Evolutionary conservation across 331 rosid species (phyloP).

Genomic region (Pyracantha coccinea): DNA sequence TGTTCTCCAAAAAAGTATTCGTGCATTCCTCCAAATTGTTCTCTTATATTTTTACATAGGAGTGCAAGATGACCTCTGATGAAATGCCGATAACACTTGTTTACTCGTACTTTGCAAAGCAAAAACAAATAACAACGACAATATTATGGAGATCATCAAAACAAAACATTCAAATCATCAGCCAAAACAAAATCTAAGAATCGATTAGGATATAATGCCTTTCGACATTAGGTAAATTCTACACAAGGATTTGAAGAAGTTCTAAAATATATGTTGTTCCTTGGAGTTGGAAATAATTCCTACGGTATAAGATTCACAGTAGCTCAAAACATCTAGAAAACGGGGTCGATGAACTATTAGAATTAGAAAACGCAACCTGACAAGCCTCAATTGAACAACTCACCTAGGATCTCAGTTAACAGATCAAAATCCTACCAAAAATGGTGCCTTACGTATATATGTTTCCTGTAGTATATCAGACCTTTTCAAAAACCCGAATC

Average conservation of each 20-base stretch:
- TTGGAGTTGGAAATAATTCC: not conserved
- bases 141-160: not conserved
- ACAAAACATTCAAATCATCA: not conserved
- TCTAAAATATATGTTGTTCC: too few species aligned
- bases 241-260: too few species aligned
- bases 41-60: too few species aligned
- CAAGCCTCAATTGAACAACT: not conserved
- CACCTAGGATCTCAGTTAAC: not conserved
- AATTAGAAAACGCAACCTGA: not conserved
- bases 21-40: too few species aligned
- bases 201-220: not conserved
- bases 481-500: not conserved
- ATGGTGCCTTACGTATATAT: constrained; percentile 5
- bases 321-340: not conserved
- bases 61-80: too few species aligned
- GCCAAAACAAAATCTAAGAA: not conserved
- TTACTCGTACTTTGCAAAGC: too few species aligned
- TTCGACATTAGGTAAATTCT: too few species aligned
- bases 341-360: not conserved
- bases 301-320: not conserved
- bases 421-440: constrained; percentile 10
- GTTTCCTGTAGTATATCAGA: not conserved
- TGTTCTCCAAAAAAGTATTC: too few species aligned
- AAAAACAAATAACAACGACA: too few species aligned
- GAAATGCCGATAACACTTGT: too few species aligned